These are phyloP conservation scores for Mimosa bimucronata DNA, from an alignment of 306 rosid genomes.

Conservation along the genomic window DNA sequence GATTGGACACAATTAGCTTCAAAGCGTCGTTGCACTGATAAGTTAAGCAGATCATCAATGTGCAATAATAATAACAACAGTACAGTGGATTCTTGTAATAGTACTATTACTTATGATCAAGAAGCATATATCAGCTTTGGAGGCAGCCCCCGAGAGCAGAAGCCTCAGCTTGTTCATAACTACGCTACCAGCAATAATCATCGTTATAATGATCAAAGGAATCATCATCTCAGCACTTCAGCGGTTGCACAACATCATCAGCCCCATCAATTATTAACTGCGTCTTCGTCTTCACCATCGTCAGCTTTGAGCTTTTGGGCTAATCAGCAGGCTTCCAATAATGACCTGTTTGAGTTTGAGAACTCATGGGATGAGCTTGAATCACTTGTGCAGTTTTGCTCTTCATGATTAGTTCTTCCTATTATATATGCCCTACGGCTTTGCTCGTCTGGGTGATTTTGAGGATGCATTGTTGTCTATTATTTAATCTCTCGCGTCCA, in stretches of 20 bases:
- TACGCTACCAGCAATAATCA: neutral
- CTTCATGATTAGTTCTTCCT: constrained; percentile 49
- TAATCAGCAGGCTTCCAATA: constrained; percentile 21
- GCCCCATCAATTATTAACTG: constrained; percentile 27
- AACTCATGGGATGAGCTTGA: constrained; percentile 83
- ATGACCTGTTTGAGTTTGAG: constrained; percentile 39
- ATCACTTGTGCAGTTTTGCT: constrained; percentile 66
- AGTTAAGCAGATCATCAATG: constrained; percentile 30
- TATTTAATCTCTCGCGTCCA: neutral
- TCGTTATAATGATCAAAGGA: constrained; percentile 27
- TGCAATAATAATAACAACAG: constrained; percentile 2
- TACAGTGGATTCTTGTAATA: constrained; percentile 26
- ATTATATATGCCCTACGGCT: neutral
- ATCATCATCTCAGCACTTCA: constrained; percentile 13
- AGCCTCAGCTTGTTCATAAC: constrained; percentile 30
- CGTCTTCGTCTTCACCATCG: constrained; percentile 9
- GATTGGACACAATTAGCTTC: constrained; percentile 54
- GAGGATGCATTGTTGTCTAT: neutral
- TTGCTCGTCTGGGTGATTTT: constrained; percentile 1
- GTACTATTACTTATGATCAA: constrained; percentile 32
- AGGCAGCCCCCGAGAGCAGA: constrained; percentile 47
- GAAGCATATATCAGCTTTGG: constrained; percentile 61
- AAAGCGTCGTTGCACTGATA: constrained; percentile 42
- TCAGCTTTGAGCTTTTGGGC: constrained; percentile 47
- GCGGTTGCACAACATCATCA: neutral